Evolutionary conservation across 2,329 filamentous ascomycete species (phyloP).

Genomic region (Pseudogymnoascus sp.): DNA sequence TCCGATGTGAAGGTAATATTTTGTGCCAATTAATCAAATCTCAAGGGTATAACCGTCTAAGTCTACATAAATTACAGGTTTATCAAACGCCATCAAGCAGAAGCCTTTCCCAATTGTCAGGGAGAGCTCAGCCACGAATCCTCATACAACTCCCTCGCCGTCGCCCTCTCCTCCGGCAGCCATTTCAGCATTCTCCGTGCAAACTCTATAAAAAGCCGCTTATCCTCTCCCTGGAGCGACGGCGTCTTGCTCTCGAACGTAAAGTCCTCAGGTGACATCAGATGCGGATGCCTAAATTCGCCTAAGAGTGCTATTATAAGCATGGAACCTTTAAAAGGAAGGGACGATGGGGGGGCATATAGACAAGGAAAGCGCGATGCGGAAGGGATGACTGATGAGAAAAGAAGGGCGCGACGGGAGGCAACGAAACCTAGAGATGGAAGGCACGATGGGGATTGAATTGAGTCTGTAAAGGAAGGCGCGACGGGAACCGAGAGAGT

Average conservation of each 20-base stretch:
- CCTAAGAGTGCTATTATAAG: not conserved
- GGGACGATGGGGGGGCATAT: not conserved
- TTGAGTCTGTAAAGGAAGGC: not conserved
- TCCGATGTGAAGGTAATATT: not conserved
- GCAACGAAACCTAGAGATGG: not conserved
- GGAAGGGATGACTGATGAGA: too few species aligned
- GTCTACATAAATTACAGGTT: not conserved
- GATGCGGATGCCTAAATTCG: not conserved
- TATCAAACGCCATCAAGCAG: not conserved
- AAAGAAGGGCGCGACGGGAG: not conserved
- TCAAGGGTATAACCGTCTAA: not conserved
- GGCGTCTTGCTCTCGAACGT: slow-evolving; percentile 21
- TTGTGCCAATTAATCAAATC: not conserved
- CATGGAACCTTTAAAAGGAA: not conserved
- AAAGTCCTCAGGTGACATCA: not conserved
- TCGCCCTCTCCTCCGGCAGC: slow-evolving; percentile 31
- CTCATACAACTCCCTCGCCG: slow-evolving; percentile 30
- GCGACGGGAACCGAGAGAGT: not conserved
- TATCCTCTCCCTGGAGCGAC: slow-evolving; percentile 29
- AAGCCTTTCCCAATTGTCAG: not conserved
- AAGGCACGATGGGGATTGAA: not conserved
- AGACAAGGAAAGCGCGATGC: not conserved
- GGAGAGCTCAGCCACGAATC: slow-evolving; percentile 27
- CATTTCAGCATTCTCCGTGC: slow-evolving; percentile 30
- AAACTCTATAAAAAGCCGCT: slow-evolving; percentile 30